Percentiles rank a stretch among this genome's conserved stretches.
phyloP scores from a whole-genome alignment of 2,329 filamentous ascomycete species.

The Xylariaceae sp. region DNA sequence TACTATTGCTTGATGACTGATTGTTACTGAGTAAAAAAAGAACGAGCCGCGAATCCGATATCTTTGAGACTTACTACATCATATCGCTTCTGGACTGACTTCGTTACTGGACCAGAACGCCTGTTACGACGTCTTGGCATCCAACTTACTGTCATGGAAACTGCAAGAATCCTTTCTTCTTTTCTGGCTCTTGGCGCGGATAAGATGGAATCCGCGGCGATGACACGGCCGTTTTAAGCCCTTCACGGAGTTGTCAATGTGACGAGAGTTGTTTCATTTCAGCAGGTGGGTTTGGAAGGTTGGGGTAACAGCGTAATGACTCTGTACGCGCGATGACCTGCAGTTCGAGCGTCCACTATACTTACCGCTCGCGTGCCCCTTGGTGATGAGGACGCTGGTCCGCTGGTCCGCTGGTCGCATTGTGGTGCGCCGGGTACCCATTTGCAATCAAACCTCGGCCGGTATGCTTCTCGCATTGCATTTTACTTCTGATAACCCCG shows the following conservation, averaged over 20 bases:
- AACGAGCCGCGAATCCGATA: background rate
- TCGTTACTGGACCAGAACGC: background rate
- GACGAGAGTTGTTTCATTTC: too few relatives aligned
- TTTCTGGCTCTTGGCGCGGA: slow-evolving; percentile 1
- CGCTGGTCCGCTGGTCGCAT: slow-evolving; percentile 1
- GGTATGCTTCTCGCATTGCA: background rate
- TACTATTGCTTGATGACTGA: background rate
- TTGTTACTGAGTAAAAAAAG: background rate
- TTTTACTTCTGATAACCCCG: background rate
- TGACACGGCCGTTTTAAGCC: background rate
- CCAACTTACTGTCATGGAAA: slow-evolving; percentile 4
- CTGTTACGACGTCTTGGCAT: slow-evolving; percentile 3
- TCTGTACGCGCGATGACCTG: too few relatives aligned
- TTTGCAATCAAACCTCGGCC: background rate
- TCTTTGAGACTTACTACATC: background rate
- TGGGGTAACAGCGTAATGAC: too few relatives aligned
- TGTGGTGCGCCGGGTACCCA: background rate
- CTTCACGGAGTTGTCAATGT: too few relatives aligned
- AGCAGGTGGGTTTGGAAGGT: too few relatives aligned
- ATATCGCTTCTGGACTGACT: background rate
- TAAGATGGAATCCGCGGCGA: background rate
- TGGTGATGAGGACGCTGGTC: background rate
- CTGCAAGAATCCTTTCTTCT: background rate
- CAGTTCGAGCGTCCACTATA: too few relatives aligned
- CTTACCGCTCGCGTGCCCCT: background rate